A percentile compares a stretch with the other conserved stretches of the same genome.
Evolutionary conservation across 192 early-diverging fungal genomes (phyloP).

Genomic region (Coemansia umbellata): DNA sequence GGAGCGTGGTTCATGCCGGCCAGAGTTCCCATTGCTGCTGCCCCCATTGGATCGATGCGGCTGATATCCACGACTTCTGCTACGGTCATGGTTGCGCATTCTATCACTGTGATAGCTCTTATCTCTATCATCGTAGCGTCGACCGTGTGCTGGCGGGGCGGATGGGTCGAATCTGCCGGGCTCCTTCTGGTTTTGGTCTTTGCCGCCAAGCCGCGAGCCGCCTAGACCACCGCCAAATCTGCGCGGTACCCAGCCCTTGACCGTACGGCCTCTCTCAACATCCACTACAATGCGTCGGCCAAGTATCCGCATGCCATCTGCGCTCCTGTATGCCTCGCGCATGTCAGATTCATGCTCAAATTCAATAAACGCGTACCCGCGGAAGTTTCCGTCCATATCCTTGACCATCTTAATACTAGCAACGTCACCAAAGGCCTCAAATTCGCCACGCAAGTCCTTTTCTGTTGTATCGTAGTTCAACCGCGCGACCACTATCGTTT

Average conservation of each 20-base stretch:
- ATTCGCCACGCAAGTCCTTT: conserved; percentile 67
- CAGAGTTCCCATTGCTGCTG: neutral
- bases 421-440: conserved; percentile 72
- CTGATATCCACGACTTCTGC: conserved; percentile 13
- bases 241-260: conserved; percentile 88
- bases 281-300: conserved; percentile 86
- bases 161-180: conserved; percentile 41
- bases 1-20: neutral
- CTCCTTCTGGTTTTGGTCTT: conserved; percentile 31
- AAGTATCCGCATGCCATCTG: conserved; percentile 83
- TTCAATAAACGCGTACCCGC: conserved; percentile 96
- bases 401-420: conserved; percentile 68
- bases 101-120: conserved; percentile 2
- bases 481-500: conserved; percentile 84
- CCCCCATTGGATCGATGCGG: conserved; percentile 11
- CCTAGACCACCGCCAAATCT: conserved; percentile 48
- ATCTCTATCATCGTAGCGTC: conserved; percentile 11
- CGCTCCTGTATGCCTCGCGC: conserved; percentile 60
- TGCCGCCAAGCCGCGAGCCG: conserved; percentile 36
- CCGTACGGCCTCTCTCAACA: conserved; percentile 94
- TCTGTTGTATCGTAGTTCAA: conserved; percentile 55
- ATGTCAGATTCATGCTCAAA: conserved; percentile 85
- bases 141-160: neutral
- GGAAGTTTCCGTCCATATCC: conserved; percentile 65
- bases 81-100: conserved; percentile 12